Percentiles rank a stretch among this genome's conserved stretches.
Conservation (phyloP, 306 rosid genomes). For the Psophocarpus tetragonolobus region DNA sequence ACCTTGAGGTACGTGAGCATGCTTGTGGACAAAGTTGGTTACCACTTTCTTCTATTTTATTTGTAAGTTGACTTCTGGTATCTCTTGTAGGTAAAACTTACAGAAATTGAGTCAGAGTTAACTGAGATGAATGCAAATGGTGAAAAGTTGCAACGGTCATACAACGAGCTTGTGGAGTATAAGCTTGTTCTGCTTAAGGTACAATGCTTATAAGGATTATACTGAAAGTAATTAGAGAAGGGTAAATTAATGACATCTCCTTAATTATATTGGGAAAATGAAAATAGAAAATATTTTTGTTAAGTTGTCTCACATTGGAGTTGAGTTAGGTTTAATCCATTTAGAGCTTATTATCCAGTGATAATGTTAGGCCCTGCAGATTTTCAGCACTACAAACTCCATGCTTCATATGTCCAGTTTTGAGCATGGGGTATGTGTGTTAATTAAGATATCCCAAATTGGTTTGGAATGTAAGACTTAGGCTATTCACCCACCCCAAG, state of each 20-base stretch:
- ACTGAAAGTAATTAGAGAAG: neutral
- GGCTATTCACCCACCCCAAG: neutral
- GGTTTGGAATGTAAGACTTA: neutral
- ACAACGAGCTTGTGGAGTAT: slow-evolving; percentile 86
- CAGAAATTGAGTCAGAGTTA: slow-evolving; percentile 89
- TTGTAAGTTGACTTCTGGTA: slow-evolving; percentile 16
- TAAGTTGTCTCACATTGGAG: neutral
- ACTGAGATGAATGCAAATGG: slow-evolving; percentile 87
- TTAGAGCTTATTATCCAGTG: neutral
- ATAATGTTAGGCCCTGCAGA: neutral
- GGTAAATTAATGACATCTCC: neutral
- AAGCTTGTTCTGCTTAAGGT: slow-evolving; percentile 94
- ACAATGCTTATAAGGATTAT: neutral
- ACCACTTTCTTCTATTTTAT: neutral
- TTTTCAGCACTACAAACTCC: neutral
- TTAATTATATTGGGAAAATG: neutral
- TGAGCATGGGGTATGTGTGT: neutral
- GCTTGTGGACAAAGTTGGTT: slow-evolving; percentile 12
- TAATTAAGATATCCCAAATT: neutral
- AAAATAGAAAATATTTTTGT: neutral
- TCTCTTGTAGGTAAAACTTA: slow-evolving; percentile 74
- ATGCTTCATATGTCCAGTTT: neutral
- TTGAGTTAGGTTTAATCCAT: neutral
- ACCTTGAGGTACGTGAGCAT: slow-evolving; percentile 68
- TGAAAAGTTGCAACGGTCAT: slow-evolving; percentile 87